Percentiles rank a stretch among this genome's conserved stretches.
These are phyloP conservation scores for Exserohilum turcica DNA, from an alignment of 2,329 filamentous ascomycete genomes.

Conservation along the genomic window DNA sequence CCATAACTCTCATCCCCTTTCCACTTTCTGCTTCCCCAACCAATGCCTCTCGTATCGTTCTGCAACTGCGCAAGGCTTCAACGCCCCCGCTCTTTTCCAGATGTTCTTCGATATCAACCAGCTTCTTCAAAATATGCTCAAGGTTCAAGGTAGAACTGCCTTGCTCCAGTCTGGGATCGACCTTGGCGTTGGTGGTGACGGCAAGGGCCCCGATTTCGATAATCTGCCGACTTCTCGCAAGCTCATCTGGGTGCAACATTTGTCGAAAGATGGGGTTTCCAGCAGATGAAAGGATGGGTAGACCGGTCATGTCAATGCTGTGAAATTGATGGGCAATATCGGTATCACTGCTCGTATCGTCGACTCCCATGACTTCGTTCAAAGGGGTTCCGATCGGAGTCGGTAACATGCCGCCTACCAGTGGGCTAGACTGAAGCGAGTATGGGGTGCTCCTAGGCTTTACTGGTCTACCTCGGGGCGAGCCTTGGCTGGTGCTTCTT, in stretches of 20 bases:
- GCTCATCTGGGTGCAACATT: conserved; percentile 28
- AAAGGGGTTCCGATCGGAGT: conserved; percentile 24
- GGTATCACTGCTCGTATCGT: not conserved
- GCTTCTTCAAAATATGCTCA: conserved; percentile 14
- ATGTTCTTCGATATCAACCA: conserved; percentile 27
- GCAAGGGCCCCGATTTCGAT: conserved; percentile 42
- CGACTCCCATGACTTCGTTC: conserved; percentile 3
- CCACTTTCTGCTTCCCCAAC: not conserved
- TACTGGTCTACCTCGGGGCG: conserved; percentile 1
- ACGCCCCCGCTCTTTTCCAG: conserved; percentile 11
- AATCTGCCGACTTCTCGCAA: conserved; percentile 26
- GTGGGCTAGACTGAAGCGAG: not conserved
- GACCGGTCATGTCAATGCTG: not conserved
- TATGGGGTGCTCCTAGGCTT: conserved; percentile 15
- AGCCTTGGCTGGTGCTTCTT: conserved; percentile 14
- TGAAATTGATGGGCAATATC: not conserved
- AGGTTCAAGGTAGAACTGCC: not conserved
- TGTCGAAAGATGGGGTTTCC: conserved; percentile 16
- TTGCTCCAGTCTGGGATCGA: conserved; percentile 8
- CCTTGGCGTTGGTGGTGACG: conserved; percentile 15
- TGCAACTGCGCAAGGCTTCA: conserved; percentile 27
- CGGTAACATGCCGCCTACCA: conserved; percentile 11
- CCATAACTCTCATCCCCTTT: not conserved
- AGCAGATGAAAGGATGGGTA: not conserved
- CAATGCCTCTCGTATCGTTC: conserved; percentile 21